Percentiles rank a stretch among this genome's conserved stretches.
Evolutionary conservation across 2,329 filamentous ascomycete genomes (phyloP).

Genomic region (Arthrobotrys iridis): DNA sequence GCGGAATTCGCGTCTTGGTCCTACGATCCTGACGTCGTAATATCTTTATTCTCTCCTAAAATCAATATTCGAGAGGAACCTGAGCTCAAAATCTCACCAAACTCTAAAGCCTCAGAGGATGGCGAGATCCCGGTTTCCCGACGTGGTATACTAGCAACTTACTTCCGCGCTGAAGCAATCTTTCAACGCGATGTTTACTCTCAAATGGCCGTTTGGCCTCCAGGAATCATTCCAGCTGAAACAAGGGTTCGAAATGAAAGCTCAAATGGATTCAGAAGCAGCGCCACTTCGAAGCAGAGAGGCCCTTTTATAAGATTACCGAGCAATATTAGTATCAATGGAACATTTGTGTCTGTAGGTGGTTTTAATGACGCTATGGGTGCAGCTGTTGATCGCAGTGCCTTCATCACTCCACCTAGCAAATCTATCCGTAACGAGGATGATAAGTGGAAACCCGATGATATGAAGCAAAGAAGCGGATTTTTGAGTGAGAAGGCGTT

Average conservation of each 20-base stretch:
- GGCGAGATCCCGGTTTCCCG: conserved; percentile 53
- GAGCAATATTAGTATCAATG: conserved; percentile 44
- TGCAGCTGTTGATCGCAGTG: conserved; percentile 33
- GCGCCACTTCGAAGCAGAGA: conserved; percentile 5
- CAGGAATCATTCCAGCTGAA: conserved; percentile 54
- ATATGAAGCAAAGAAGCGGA: conserved; percentile 24
- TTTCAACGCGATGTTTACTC: conserved; percentile 43
- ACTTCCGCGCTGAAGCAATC: conserved; percentile 51
- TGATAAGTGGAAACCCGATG: conserved; percentile 31
- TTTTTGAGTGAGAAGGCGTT: conserved; percentile 23
- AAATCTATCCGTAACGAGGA: background rate
- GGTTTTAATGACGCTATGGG: conserved; percentile 23
- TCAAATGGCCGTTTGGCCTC: conserved; percentile 57
- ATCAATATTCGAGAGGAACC: conserved; percentile 54
- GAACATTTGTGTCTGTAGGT: conserved; percentile 24
- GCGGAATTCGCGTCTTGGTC: conserved; percentile 45
- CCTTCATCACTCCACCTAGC: conserved; percentile 13
- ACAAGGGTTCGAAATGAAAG: conserved; percentile 52
- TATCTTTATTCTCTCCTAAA: conserved; percentile 43
- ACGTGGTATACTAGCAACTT: conserved; percentile 37
- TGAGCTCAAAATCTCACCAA: conserved; percentile 52
- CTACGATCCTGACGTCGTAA: conserved; percentile 35
- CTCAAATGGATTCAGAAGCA: conserved; percentile 33
- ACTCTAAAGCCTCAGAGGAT: conserved; percentile 47
- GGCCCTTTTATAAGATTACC: conserved; percentile 40